These are phyloP conservation scores for Lactarius indigo DNA, from an alignment of 768 basidiomycete genomes.

Conservation along the genomic window DNA sequence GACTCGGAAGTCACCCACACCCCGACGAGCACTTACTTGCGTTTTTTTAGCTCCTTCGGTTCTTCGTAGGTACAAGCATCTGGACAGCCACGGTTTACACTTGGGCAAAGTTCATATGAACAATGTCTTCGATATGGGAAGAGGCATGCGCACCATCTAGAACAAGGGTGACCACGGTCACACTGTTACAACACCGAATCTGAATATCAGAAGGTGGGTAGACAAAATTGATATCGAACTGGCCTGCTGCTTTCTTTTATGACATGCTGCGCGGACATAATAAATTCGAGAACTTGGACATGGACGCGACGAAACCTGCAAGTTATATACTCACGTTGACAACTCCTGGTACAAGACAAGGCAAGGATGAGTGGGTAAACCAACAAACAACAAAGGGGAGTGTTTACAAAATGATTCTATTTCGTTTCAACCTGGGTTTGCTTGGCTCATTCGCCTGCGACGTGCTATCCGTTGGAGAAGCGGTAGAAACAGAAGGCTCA, in stretches of 20 bases:
- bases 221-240: not conserved
- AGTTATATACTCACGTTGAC: constrained; percentile 21
- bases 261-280: constrained; percentile 22
- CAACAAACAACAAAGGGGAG: not conserved
- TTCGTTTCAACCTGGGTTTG: constrained; percentile 24
- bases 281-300: not conserved
- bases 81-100: constrained; percentile 25
- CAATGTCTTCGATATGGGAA: not conserved
- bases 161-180: constrained; percentile 29
- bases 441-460: not conserved
- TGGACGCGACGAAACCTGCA: not conserved
- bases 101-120: not conserved
- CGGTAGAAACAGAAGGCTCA: constrained; percentile 13
- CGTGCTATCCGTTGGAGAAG: constrained; percentile 17
- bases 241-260: constrained; percentile 29
- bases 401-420: constrained; percentile 28
- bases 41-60: constrained; percentile 13
- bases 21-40: constrained; percentile 18
- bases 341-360: constrained; percentile 18
- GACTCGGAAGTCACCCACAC: not conserved
- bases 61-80: constrained; percentile 27
- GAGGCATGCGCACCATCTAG: constrained; percentile 24
- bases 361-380: not conserved
- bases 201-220: not conserved
- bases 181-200: constrained; percentile 15